Evolutionary conservation across 192 early-diverging fungal genomes (phyloP).

Genomic region (Lunasporangiospora selenospora): DNA sequence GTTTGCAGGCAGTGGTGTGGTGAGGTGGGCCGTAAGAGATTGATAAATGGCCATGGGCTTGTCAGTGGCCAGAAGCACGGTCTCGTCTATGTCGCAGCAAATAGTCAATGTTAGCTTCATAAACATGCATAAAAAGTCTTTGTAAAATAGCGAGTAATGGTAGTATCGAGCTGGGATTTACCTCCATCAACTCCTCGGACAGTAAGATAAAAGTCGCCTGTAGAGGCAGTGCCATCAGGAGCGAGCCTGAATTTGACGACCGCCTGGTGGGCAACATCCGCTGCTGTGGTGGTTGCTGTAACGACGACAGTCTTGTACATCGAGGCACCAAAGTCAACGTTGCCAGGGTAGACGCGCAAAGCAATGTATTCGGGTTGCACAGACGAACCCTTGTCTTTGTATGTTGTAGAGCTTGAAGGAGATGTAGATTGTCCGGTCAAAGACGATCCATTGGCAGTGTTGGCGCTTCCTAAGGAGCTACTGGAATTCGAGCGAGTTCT

Average conservation of each 20-base stretch:
- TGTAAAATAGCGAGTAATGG: no score
- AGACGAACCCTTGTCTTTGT: conserved; percentile 15
- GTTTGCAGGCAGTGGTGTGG: conserved; percentile 57
- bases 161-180: conserved; percentile 20
- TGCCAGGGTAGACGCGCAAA: conserved; percentile 60
- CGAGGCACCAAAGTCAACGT: conserved; percentile 60
- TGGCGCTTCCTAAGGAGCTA: conserved; percentile 24
- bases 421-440: neutral
- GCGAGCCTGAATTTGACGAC: conserved; percentile 60
- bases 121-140: no score
- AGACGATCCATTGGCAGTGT: neutral
- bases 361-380: conserved; percentile 50
- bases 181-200: conserved; percentile 62
- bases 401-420: conserved; percentile 10
- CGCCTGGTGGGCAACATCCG: conserved; percentile 57
- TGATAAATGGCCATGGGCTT: conserved; percentile 63
- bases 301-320: conserved; percentile 62
- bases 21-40: conserved; percentile 55
- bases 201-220: conserved; percentile 57
- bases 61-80: conserved; percentile 56
- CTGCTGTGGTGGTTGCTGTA: conserved; percentile 51
- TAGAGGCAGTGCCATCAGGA: conserved; percentile 52
- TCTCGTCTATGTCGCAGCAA: conserved; percentile 46
- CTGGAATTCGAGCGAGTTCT: conserved; percentile 44
- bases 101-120: neutral